These are phyloP conservation scores for Dipteronia sinensis DNA, from an alignment of 345 rosid genomes.

Conservation along the genomic window DNA sequence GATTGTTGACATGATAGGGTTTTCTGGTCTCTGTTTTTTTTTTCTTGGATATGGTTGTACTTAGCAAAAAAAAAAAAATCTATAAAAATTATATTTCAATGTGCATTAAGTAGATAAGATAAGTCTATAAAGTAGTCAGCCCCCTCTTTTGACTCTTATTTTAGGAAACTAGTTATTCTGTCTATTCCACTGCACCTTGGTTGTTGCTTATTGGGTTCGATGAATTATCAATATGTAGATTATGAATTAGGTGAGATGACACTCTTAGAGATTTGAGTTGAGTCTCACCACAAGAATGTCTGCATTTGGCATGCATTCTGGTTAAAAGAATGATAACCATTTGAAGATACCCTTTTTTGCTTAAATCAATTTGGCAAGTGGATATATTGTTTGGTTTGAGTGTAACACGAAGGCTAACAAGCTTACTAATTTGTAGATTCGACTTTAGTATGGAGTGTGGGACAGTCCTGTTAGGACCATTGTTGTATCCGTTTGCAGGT, in stretches of 20 bases:
- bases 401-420: background rate
- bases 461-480: background rate
- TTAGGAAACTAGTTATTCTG: background rate
- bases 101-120: constrained; percentile 1
- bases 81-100: background rate
- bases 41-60: background rate
- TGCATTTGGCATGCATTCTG: background rate
- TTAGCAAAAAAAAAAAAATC: no score
- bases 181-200: background rate
- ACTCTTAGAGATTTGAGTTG: background rate
- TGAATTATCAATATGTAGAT: background rate
- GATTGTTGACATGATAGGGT: background rate
- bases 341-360: background rate
- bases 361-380: background rate
- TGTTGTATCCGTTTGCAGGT: background rate
- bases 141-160: background rate
- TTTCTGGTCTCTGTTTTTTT: background rate
- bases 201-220: background rate
- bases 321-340: background rate
- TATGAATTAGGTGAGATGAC: background rate
- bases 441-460: background rate
- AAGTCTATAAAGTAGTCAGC: background rate
- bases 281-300: background rate
- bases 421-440: background rate
- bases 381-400: background rate